Evolutionary conservation across 169 alveolate species (phyloP), one percentile per base, ranked within the genome.

Genomic region (Ichthyophthirius multifiliis): DNA sequence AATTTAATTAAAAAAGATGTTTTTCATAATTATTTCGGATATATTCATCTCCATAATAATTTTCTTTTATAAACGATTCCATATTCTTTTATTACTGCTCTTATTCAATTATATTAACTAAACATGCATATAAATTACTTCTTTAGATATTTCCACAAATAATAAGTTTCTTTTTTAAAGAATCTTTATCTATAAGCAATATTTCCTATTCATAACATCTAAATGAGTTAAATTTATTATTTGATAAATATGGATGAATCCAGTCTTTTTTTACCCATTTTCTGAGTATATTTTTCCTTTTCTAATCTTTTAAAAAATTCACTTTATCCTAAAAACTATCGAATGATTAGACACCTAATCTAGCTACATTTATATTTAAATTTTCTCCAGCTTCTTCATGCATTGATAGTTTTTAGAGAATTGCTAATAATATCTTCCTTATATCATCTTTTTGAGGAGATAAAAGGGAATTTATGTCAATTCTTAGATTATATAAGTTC

Each of bases 301-400:
- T 34, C 39, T 55, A 55, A 2, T 55, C 71, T 27, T 55, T 34
- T 27, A 55, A 55, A 55, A 27, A 55, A 12, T 23, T 55, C 23
- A 55, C 31, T 55, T 55, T 55, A 55, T 55, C 71, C 31, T 55
- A 34, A 7, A 27, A 55, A 23, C 71, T 55, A 39, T 55, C 71
- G 31, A 55, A 55, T 3, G 71, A 34, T 7, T 55, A 55, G 13
- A 39, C 71, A 3, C 71, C 71, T 0, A 34, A 39, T 27, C 31
- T 10, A 55, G 43, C 31, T 27, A 55, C 31, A 10, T 55, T 55
- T 55, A 55, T 10, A 27, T 39, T 55, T 10, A 39, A 39, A 27
- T 55, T 55, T 27, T 55, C 71, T 4, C 71, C n/a, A n/a, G n/a
- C 71, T 55, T 55, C 71, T 55, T 55, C 71, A 27, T 55, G 71